Conservation (phyloP, 306 rosid species). For the Acacia confusa region DNA sequence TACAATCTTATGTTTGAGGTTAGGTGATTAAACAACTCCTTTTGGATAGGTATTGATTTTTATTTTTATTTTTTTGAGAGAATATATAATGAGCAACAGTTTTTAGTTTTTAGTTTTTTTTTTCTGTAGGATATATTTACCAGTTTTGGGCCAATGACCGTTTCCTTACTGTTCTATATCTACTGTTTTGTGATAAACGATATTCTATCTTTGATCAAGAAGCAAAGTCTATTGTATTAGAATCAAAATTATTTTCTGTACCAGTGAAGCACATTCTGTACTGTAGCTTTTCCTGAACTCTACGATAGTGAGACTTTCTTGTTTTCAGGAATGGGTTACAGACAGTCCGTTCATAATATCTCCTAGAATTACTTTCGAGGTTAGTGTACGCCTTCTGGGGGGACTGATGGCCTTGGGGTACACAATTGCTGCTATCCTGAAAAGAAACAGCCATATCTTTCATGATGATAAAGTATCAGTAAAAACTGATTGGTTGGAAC, state of each 20-base stretch:
- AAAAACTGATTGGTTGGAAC: constrained; percentile 96
- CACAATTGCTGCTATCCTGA: constrained; percentile 90
- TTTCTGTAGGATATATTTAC: constrained; percentile 2
- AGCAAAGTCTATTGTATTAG: not conserved
- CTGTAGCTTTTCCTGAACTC: not conserved
- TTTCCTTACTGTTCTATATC: constrained; percentile 15
- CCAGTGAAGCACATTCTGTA: not conserved
- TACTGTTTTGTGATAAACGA: constrained; percentile 2
- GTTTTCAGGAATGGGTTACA: constrained; percentile 95
- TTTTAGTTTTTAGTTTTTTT: not conserved
- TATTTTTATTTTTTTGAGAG: not conserved
- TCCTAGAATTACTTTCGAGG: constrained; percentile 96
- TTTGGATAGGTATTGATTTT: not conserved
- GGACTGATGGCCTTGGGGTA: constrained; percentile 99
- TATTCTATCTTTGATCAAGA: constrained; percentile 18
- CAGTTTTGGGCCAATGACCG: constrained; percentile 10
- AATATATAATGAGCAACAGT: constrained; percentile 1
- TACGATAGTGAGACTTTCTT: constrained; percentile 15
- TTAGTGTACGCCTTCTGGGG: constrained; percentile 98
- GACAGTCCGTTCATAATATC: constrained; percentile 97
- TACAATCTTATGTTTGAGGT: constrained; percentile 99
- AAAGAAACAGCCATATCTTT: constrained; percentile 91
- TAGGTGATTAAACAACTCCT: constrained; percentile 31
- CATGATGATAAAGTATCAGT: constrained; percentile 71
- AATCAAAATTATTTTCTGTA: not conserved